Base-by-base conservation (phyloP, 768 basidiomycete species). In the Suillus tomentosus region DNA sequence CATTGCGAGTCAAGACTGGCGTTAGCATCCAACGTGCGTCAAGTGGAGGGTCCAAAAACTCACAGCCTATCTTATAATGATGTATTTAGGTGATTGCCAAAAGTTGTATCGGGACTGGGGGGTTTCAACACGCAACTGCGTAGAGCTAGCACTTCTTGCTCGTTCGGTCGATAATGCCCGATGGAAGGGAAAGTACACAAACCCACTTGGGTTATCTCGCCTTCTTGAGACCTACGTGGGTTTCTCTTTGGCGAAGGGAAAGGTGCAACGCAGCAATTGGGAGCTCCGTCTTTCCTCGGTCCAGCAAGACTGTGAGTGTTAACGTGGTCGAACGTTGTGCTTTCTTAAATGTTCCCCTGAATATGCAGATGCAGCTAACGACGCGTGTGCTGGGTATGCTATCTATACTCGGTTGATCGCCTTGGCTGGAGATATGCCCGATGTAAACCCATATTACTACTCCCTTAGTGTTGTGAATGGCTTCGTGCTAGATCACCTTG, bases 151-250 rank as follows among this genome's bases (percentile, higher is more conserved):
- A 50, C 79, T 90, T 6, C 79, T 94, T 24, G 91, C 91, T 17
- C 82, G 86, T 39, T 84, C 85, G 0, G 89, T 86, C 51, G 92
- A 93, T 70, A 88, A 89, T 66, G 77, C 77, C 7, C 82, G 80
- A 37, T 93, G 91, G 90, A 87, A 89, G 74, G 91, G 90, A 47
- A 83, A 79, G 64, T 92, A 90, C 68, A 80, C 73, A n/a, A 64
- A 70, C 5, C 78, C 82, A 11, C 81, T 94, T 43, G 88, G 90
- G 19, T 81, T 93, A 10, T 81, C 89, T 34, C 82, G 87, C 19
- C 80, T 94, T 0, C 77, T 87, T n/a, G 85, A 87, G 67, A 74
- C 76, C 1, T 94, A 92, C 62, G 79, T 87, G 64, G 77, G 81
- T 45, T 77, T 79, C 14, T 69, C 76, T 0, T 73, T 94, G 31